Evolutionary conservation across 345 rosid species (phyloP), one percentile per base, ranked within the genome.

Genomic region (Limnanthes douglasii): DNA sequence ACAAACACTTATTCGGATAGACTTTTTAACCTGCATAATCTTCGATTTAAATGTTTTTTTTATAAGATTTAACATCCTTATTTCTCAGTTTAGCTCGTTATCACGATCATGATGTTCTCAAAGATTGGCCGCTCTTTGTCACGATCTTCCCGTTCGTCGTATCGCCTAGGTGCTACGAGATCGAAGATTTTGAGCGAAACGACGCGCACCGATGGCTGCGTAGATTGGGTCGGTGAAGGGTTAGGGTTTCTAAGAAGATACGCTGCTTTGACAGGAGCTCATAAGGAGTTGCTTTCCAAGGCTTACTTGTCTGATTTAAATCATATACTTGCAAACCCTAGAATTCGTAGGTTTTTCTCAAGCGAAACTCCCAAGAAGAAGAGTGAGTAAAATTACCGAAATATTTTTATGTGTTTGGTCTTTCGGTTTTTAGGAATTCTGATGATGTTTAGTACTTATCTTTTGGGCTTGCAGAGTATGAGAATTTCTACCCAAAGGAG

Each of bases 381-480:
- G 51, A n/a, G n/a, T n/a, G n/a, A n/a, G n/a, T n/a, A n/a, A n/a
- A n/a, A n/a, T n/a, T n/a, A n/a, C n/a, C n/a, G n/a, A n/a, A n/a
- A n/a, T n/a, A n/a, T n/a, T n/a, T n/a, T n/a, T n/a, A n/a, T n/a
- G n/a, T n/a, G n/a, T n/a, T n/a, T n/a, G n/a, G n/a, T n/a, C n/a
- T n/a, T n/a, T n/a, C n/a, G n/a, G n/a, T n/a, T n/a, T n/a, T n/a
- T n/a, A n/a, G n/a, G n/a, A n/a, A n/a, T n/a, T n/a, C n/a, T n/a
- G n/a, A n/a, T n/a, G n/a, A n/a, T n/a, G n/a, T n/a, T n/a, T n/a
- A n/a, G n/a, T n/a, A n/a, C n/a, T n/a, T n/a, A n/a, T n/a, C n/a
- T n/a, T n/a, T n/a, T n/a, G n/a, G n/a, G n/a, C n/a, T 37, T 54
- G 56, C 67, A 85, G 98, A 90, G 61, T 80, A 72, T 60, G 96